These are phyloP conservation scores for Phytophthora macrochlamydospora DNA, from an alignment of 352 stramenopile species.

Conservation along the genomic window DNA sequence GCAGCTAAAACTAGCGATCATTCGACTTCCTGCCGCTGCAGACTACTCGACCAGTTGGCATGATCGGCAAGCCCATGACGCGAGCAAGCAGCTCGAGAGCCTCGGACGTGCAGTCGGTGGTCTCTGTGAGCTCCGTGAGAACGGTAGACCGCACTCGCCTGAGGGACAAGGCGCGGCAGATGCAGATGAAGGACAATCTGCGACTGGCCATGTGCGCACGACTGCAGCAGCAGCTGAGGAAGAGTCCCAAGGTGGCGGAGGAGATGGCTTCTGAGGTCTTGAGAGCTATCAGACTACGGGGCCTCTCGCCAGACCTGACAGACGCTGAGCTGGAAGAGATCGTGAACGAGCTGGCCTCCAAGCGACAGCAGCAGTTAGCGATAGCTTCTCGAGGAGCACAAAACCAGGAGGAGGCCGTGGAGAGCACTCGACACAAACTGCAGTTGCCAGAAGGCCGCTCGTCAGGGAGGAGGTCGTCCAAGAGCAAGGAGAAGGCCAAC, in stretches of 20 bases:
- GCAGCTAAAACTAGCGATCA: not conserved
- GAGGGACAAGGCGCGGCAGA: slow-evolving; percentile 61
- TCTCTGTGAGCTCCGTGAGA: slow-evolving; percentile 40
- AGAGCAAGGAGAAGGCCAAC: slow-evolving; percentile 30
- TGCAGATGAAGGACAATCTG: slow-evolving; percentile 81
- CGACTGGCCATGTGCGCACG: slow-evolving; percentile 70
- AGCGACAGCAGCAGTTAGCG: slow-evolving; percentile 41
- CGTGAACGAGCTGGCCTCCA: slow-evolving; percentile 45
- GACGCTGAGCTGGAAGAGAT: slow-evolving; percentile 47
- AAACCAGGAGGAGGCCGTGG: slow-evolving; percentile 30
- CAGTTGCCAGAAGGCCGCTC: slow-evolving; percentile 4
- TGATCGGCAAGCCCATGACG: slow-evolving; percentile 45
- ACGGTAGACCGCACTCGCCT: slow-evolving; percentile 74
- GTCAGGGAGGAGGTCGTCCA: slow-evolving; percentile 27
- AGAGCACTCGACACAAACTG: not conserved
- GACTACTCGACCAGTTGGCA: not conserved
- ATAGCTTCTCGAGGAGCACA: slow-evolving; percentile 15
- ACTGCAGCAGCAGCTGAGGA: slow-evolving; percentile 74
- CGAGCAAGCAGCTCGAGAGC: slow-evolving; percentile 35
- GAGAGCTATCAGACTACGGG: slow-evolving; percentile 52
- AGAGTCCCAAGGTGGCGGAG: slow-evolving; percentile 65
- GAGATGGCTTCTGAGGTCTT: slow-evolving; percentile 65
- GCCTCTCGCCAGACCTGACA: slow-evolving; percentile 39
- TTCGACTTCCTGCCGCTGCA: slow-evolving; percentile 4
- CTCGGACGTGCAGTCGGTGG: slow-evolving; percentile 43